Base-by-base conservation (phyloP, 2,329 filamentous ascomycete genomes). In the Akanthomyces lecanii region DNA sequence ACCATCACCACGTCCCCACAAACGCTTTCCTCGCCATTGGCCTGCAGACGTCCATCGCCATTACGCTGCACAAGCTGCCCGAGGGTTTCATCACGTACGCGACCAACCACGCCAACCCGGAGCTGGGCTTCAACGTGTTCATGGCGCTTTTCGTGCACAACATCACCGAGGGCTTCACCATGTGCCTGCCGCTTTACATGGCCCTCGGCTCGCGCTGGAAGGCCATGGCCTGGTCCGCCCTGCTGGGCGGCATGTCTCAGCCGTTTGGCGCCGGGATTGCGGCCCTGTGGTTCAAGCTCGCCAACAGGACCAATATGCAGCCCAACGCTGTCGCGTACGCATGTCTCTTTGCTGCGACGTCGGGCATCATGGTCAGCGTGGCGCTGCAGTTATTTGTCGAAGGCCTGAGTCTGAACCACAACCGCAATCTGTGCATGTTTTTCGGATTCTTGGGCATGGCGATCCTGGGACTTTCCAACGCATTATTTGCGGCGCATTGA, bases 81-180 rank as follows among this genome's bases (percentile, higher is more conserved):
- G 95, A 89, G 70, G 87, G 87, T 25, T 89, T 89, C 73, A 89
- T 99, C 69, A 98, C 94, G 1, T 99, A 96, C 73, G 94, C 95
- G 11, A 97, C 95, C 11, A 99, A 98, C 75, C 95, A 99, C 73
- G 94, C 92, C 14, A 98, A 93, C 73, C 93, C 95, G 0, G 81
- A 84, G 0, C 85, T 99, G 0, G 95, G 95, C 23, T 87, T 97
- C 75, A 90, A 91, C 59, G 92, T 99, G 61, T 99, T 99, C 77
- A 85, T 98, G 75, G 94, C 95, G 0, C 84, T 99, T 8, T 97
- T 97, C 72, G 94, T 99, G 64, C 95, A 99, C 82, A 99, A 98
- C 77, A 96, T 99, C 71, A 93, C 92, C 33, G 95, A 99, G 78
- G 95, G 95, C 1, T 98, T 98, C 73, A 91, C 93, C 65, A 89